phyloP scores from a whole-genome alignment of 805 yeast genomes.

The Candida yuanshanica region DNA sequence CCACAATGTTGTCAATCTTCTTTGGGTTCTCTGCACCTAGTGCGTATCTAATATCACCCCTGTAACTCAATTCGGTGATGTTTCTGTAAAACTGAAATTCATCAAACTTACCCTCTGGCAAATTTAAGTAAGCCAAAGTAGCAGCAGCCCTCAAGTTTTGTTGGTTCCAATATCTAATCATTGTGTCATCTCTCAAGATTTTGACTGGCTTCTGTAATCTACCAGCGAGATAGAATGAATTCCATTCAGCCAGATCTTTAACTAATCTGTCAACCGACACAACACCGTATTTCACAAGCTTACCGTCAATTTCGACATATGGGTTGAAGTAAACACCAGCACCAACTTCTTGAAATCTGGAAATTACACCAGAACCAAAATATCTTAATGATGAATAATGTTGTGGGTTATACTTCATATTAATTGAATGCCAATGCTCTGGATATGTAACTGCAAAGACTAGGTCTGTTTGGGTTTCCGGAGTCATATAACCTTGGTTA shows the following conservation, averaged over 20 bases:
- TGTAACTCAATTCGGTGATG: constrained; percentile 75
- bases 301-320: constrained; percentile 58
- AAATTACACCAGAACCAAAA: constrained; percentile 55
- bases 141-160: constrained; percentile 75
- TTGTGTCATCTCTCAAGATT: constrained; percentile 57
- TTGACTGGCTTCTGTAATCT: constrained; percentile 92
- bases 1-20: constrained; percentile 81
- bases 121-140: constrained; percentile 42
- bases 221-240: constrained; percentile 82
- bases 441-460: constrained; percentile 77
- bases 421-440: constrained; percentile 68
- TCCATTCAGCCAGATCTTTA: constrained; percentile 79
- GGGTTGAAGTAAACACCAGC: constrained; percentile 96
- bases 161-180: constrained; percentile 63
- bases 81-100: constrained; percentile 67
- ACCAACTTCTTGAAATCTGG: constrained; percentile 60
- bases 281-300: constrained; percentile 79
- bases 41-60: constrained; percentile 84
- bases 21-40: constrained; percentile 90
- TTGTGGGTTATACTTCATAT: constrained; percentile 56
- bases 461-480: constrained; percentile 74
- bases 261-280: constrained; percentile 57
- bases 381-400: constrained; percentile 71
- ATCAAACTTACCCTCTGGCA: constrained; percentile 36
- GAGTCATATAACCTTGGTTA: constrained; percentile 50